Evolutionary conservation across 768 basidiomycete genomes (phyloP), one percentile per base, ranked within the genome.

Genomic region (Lactarius psammicola): DNA sequence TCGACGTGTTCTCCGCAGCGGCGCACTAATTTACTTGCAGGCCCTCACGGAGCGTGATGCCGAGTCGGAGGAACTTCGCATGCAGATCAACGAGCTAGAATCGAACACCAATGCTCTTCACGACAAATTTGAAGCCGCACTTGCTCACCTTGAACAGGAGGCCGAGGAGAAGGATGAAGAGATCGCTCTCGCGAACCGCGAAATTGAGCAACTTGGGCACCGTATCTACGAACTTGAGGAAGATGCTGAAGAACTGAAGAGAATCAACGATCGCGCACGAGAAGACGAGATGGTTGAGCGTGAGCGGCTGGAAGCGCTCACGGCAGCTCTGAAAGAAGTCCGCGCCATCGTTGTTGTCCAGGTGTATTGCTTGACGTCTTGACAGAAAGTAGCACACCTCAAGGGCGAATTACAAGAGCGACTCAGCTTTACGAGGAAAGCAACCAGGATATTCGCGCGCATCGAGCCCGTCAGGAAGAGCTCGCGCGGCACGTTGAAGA

Each of bases 181-280:
- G 75, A 83, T 94, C 46, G 83, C 88, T 59, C 79, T 81, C 20
- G 80, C 91, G 49, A 91, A 90, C 69, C 78, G 84, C 51, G 89
- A 95, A 51, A 86, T 96, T 28, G 88, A 94, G 72, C 85, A 83
- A 65, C 84, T 96, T 54, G 85, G 92, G 6, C 87, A 92, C 66
- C 78, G 80, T 61, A 84, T 97, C 10, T 94, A 90, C 75, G 78
- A 85, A 53, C 83, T 96, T 1, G 96, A 98, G 73, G 93, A 96
- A 66, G 90, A 94, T 72, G 84, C 87, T 60, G 93, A 95, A 67
- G 80, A 85, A 34, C 74, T 90, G 58, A 86, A 83, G 72, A 91
- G 93, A 70, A 89, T 93, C 56, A 79, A 80, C 58, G 86, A 89
- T 42, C 80, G 84, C 10, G 68, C 85, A 44, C 82, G 86, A 59